Evolutionary conservation across 2,329 filamentous ascomycete genomes (phyloP), one percentile per base, ranked within the genome.

Genomic region (Verticillium zaregamsianum): DNA sequence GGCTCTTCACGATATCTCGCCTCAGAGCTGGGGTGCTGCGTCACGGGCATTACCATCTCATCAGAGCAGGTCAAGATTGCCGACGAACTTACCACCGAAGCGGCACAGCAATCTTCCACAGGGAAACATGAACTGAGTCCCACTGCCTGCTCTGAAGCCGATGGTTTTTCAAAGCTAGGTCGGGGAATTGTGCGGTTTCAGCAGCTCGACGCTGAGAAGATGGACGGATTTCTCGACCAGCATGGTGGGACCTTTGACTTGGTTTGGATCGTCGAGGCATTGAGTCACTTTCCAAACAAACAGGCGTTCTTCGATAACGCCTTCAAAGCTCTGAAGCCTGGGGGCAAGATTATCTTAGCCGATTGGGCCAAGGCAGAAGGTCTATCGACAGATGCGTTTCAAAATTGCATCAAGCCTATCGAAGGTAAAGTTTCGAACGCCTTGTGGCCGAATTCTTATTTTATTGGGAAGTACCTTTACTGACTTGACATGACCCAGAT

Each of bases 211-310:
- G 85, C 84, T 2, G 85, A 87, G 74, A 84, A 79, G 67, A 86
- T 88, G 82, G 80, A 78, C 2, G 78, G 81, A 1, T 75, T 76
- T 69, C 87, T 87, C 64, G 71, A 68, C 2, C 69, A 69, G 2
- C 72, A 73, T 37, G 68, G 69, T 33, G 70, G 68, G 57, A 69
- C 65, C 2, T 87, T 87, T 65, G 83, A 86, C 66, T 78, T 77
- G 54, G 83, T 87, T 25, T 88, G 85, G 85, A 86, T 87, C 69
- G 85, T 82, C 57, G 85, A 87, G 70, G 84, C 84, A 2, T 77
- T 87, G 62, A 85, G 82, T 66, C 85, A 87, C 70, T 80, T 87
- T 62, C 83, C 84, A 0, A 78, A 86, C 68, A 87, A 87, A 70
- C 73, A 77, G 2, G 72, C 86, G 2, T 87, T 87, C 73, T 87